Conservation (phyloP, 441 rosid species). For the Geranium incanum region DNA sequence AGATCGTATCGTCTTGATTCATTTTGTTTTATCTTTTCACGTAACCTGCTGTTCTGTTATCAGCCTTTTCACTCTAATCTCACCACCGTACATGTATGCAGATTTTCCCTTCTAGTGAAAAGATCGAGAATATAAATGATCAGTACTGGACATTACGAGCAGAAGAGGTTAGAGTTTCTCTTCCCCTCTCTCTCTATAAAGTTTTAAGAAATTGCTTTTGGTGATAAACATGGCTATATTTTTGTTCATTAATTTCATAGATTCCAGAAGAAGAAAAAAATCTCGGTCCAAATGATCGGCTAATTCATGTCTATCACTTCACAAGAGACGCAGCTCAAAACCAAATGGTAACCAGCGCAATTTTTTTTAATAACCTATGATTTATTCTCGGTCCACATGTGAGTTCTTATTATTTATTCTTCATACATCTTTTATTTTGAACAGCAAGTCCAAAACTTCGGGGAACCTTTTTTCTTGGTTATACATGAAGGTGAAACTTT, state of each 20-base stretch:
- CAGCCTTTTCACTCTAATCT: not conserved
- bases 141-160: constrained; percentile 75
- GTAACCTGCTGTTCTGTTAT: not conserved
- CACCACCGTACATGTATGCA: constrained; percentile 22
- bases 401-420: not conserved
- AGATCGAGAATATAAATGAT: constrained; percentile 68
- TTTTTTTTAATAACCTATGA: not conserved
- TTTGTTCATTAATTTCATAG: constrained; percentile 27
- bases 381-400: not conserved
- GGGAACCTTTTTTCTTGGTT: constrained; percentile 64
- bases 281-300: constrained; percentile 61
- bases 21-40: not conserved
- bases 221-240: not conserved
- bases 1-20: not conserved
- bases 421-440: constrained; percentile 9
- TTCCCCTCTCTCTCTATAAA: not conserved
- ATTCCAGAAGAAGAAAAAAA: constrained; percentile 69
- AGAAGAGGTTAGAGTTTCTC: constrained; percentile 46
- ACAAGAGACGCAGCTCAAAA: constrained; percentile 55
- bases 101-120: constrained; percentile 58
- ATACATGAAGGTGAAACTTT: constrained; percentile 58
- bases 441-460: constrained; percentile 57
- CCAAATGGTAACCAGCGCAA: constrained; percentile 32
- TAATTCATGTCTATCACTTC: constrained; percentile 63
- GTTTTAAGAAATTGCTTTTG: not conserved